Evolutionary conservation across 2,329 filamentous ascomycete species (phyloP), one percentile per base, ranked within the genome.

Genomic region (Rutstroemia sydowiana): DNA sequence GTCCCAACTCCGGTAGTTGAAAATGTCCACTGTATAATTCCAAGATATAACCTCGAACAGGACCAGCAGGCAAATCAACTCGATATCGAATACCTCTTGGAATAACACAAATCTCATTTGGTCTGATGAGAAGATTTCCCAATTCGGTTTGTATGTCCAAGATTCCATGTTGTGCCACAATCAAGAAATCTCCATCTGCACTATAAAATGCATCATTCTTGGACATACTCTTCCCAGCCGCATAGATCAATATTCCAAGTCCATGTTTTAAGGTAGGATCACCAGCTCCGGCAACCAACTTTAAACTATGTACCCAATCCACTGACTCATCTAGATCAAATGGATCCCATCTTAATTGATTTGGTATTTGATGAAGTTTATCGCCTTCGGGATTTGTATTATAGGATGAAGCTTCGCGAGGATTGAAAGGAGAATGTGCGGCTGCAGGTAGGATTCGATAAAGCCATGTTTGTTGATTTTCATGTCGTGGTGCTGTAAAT

Each of bases 91-190:
- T 74, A 26, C 87, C 86, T 37, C 87, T 75, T 1, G 86, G 87
- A 47, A 92, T 83, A 1, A 92, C 82, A 57, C 77, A 81, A 42
- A 92, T 88, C 68, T 92, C 87, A 66, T 85, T 84, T 1, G 86
- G 86, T 49, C 87, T 77, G n/a, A 91, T 81, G 40, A 88, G 76
- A 5, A 92, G 71, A 63, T 77, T 79, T 42, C 87, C 88, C 44
- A 91, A 73, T 68, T 92, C 87, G 1, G 87, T 92, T 61, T 84
- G 79, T 56, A 92, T 85, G 62, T 91, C 85, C 36, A 92, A 70
- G 13, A 76, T 75, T 2, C 87, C 87, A 57, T 87, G 79, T 65
- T 92, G 87, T 1, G 85, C 76, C 13, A 92, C 85, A 56, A 92
- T 82, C 51, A 91, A 69, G 61, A 88, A 78, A 65, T 92, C 87